A percentile compares a stretch with the other conserved stretches of the same genome.
Conservation (phyloP, 108 stramenopile species). For the Cyclotella cryptica region DNA sequence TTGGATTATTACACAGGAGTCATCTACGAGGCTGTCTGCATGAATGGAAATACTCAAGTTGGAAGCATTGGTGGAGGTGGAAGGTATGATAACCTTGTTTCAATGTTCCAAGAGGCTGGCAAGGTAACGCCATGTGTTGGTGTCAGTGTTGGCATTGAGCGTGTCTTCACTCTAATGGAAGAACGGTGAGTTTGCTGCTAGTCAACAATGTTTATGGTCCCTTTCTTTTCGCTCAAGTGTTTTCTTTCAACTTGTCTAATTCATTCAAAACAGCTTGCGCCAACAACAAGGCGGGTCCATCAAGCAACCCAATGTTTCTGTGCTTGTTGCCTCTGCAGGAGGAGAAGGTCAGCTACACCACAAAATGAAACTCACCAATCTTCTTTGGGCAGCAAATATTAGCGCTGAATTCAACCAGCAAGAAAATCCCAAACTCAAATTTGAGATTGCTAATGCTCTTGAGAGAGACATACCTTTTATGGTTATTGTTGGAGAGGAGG, state of each 20-base stretch:
- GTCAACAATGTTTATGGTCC: background rate
- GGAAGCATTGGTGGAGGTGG: conserved; percentile 95
- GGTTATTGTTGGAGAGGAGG: conserved; percentile 89
- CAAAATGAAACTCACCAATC: conserved; percentile 81
- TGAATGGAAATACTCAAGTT: conserved; percentile 76
- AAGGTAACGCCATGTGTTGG: conserved; percentile 91
- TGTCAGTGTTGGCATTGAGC: conserved; percentile 92
- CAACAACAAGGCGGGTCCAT: conserved; percentile 65
- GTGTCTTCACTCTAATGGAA: conserved; percentile 95
- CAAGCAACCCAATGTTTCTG: conserved; percentile 70
- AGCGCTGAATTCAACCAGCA: conserved; percentile 86
- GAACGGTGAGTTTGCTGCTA: conserved; percentile 50
- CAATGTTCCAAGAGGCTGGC: conserved; percentile 90
- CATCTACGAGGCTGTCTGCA: conserved; percentile 93
- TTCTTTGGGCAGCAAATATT: conserved; percentile 85
- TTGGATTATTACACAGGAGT: conserved; percentile 96
- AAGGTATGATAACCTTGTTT: conserved; percentile 92
- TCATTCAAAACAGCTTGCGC: conserved; percentile 35
- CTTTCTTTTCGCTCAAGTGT: background rate
- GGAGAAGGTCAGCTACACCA: conserved; percentile 72
- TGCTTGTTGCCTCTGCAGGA: conserved; percentile 77
- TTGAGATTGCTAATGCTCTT: conserved; percentile 81
- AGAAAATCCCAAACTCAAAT: conserved; percentile 88
- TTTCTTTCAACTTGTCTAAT: background rate
- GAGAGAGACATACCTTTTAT: conserved; percentile 87